Conservation (phyloP, 768 basidiomycete genomes). For the Leucocoprinus birnbaumii region DNA sequence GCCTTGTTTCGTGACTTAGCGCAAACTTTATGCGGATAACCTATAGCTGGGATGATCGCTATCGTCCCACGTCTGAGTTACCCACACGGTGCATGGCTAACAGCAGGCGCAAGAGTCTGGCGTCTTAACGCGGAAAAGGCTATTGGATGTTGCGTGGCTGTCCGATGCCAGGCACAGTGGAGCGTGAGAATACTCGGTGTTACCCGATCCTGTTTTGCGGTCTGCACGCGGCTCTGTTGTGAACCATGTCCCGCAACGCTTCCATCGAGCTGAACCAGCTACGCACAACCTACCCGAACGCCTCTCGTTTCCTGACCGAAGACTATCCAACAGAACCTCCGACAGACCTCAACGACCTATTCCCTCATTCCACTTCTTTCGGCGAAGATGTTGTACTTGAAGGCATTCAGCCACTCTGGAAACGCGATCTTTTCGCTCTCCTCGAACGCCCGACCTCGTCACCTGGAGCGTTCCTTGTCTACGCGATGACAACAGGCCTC, state of each 20-base stretch:
- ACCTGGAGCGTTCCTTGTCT: conserved; percentile 70
- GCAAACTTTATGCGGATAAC: no score
- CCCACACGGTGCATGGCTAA: no score
- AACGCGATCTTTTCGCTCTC: conserved; percentile 62
- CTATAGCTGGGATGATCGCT: no score
- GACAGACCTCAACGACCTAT: conserved; percentile 34
- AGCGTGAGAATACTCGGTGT: conserved; percentile 1
- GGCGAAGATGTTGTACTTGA: conserved; percentile 31
- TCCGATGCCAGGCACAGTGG: no score
- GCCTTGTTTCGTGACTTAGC: no score
- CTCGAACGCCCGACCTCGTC: conserved; percentile 83
- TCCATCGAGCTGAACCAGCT: conserved; percentile 10
- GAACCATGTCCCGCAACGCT: conserved; percentile 6
- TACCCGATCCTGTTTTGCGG: not conserved
- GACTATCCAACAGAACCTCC: conserved; percentile 29
- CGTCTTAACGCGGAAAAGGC: no score
- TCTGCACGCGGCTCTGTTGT: not conserved
- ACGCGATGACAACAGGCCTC: conserved; percentile 65
- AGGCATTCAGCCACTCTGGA: conserved; percentile 52
- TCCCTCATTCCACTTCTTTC: conserved; percentile 30
- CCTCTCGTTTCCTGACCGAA: conserved; percentile 40
- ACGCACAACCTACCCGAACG: conserved; percentile 1
- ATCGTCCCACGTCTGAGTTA: no score
- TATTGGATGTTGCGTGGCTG: no score
- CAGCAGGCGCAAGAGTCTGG: no score